phyloP scores from a whole-genome alignment of 1,284 basidiomycete genomes.

The Exobasidium rhododendri region DNA sequence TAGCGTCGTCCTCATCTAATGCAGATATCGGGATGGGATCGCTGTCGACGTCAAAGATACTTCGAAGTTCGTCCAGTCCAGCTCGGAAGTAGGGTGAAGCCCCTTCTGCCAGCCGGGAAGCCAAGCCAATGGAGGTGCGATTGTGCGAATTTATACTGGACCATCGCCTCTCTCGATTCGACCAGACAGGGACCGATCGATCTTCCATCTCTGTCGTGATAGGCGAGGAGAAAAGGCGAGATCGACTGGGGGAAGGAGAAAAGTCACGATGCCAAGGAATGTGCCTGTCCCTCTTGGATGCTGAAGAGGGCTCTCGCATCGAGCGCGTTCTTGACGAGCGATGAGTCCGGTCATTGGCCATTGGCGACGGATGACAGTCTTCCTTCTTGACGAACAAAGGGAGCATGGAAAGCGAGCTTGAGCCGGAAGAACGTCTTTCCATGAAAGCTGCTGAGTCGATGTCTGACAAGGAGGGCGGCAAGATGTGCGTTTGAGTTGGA shows the following conservation, averaged over 20 bases:
- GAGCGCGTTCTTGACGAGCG: not conserved
- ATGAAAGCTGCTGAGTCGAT: not conserved
- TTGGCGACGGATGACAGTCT: not conserved
- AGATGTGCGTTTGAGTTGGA: not conserved
- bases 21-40: constrained; percentile 11
- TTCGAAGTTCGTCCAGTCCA: constrained; percentile 37
- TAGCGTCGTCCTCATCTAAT: not conserved
- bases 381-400: not conserved
- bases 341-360: no score
- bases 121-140: not conserved
- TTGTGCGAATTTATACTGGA: not conserved
- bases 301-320: not conserved
- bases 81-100: constrained; percentile 35
- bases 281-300: not conserved
- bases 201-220: not conserved
- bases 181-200: not conserved
- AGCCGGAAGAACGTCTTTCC: not conserved
- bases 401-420: not conserved
- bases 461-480: no score
- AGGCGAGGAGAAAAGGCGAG: not conserved
- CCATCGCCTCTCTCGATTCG: not conserved
- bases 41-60: constrained; percentile 42
- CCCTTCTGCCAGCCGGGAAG: constrained; percentile 7
- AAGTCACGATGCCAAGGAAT: not conserved
- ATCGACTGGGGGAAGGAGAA: not conserved